Conservation (phyloP, 1,284 basidiomycete genomes). For the Takashimella koratensis region DNA sequence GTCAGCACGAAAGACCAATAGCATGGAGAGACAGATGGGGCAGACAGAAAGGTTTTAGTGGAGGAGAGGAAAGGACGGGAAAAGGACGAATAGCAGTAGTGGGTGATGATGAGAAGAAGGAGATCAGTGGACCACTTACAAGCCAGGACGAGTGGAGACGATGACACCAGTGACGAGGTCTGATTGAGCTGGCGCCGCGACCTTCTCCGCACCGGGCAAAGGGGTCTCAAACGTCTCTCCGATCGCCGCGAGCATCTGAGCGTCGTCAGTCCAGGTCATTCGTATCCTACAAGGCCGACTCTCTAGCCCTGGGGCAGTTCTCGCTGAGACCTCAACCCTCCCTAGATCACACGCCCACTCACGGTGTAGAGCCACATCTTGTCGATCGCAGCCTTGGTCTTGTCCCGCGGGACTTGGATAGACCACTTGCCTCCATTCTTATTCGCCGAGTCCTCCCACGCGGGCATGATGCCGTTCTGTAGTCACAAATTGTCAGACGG, state of each 20-base stretch:
- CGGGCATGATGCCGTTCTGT: constrained; percentile 88
- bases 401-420: constrained; percentile 94
- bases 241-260: constrained; percentile 93
- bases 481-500: constrained; percentile 1
- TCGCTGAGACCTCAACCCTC: too few species aligned
- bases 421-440: constrained; percentile 98
- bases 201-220: constrained; percentile 32
- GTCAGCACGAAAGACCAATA: too few species aligned
- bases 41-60: background rate
- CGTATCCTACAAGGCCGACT: background rate
- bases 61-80: background rate
- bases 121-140: constrained; percentile 48
- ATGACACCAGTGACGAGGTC: constrained; percentile 91
- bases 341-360: too few species aligned
- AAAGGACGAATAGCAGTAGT: background rate
- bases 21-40: too few species aligned
- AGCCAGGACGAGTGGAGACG: constrained; percentile 87
- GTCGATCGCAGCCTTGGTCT: constrained; percentile 79
- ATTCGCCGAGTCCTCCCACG: constrained; percentile 95
- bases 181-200: constrained; percentile 39
- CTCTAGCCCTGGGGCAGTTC: too few species aligned
- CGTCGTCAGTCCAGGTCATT: background rate
- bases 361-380: constrained; percentile 98
- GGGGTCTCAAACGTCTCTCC: constrained; percentile 93
- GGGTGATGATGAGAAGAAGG: constrained; percentile 1